Evolutionary conservation across 192 early-diverging fungal genomes (phyloP).

Genomic region (Podila minutissima): DNA sequence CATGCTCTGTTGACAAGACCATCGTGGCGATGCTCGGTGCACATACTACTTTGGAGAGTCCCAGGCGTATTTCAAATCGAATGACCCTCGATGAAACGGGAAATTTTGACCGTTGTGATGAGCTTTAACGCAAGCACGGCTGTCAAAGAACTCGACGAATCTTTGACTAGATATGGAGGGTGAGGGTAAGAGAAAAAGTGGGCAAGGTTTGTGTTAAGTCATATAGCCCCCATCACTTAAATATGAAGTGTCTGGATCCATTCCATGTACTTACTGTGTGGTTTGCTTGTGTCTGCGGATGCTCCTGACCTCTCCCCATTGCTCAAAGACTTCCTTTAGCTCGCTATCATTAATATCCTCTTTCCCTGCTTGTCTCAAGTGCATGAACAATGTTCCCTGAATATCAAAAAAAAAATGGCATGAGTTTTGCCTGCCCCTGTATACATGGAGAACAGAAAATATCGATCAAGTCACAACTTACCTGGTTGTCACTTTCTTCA

Average conservation of each 20-base stretch:
- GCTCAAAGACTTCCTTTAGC: slow-evolving; percentile 31
- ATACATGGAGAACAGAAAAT: not conserved
- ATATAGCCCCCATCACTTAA: not conserved
- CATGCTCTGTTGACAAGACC: too few relatives aligned
- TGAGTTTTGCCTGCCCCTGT: not conserved
- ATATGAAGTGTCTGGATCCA: not conserved
- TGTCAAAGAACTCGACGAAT: slow-evolving; percentile 57
- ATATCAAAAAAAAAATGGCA: not conserved
- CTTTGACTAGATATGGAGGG: slow-evolving; percentile 37
- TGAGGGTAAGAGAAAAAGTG: not conserved
- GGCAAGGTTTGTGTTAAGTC: not conserved
- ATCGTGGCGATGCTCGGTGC: not conserved
- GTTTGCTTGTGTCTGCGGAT: slow-evolving; percentile 37
- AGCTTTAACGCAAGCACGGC: slow-evolving; percentile 42
- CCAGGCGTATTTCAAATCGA: not conserved
- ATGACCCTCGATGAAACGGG: not conserved
- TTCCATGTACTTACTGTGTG: slow-evolving; percentile 1
- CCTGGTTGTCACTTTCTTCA: slow-evolving; percentile 1
- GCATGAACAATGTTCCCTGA: slow-evolving; percentile 56
- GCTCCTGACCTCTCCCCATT: slow-evolving; percentile 56
- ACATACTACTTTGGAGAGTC: not conserved
- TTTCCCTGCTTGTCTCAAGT: slow-evolving; percentile 44
- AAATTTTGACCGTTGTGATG: not conserved
- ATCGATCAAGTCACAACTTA: not conserved
- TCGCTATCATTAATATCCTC: slow-evolving; percentile 41